phyloP scores from a whole-genome alignment of 306 rosid genomes.

The Rosa multiflora region DNA sequence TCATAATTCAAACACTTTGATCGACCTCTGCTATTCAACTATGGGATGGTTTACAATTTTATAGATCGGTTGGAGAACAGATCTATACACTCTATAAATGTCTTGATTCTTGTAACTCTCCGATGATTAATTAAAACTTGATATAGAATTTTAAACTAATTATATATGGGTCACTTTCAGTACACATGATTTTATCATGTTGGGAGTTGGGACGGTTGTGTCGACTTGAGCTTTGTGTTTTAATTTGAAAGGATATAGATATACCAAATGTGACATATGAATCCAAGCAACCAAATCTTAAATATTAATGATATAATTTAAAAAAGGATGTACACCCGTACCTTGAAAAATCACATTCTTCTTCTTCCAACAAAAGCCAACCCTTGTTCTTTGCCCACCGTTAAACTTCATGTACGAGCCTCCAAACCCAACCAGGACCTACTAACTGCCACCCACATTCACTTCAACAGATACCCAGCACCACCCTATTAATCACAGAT shows the following conservation, averaged over 20 bases:
- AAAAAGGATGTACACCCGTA: background rate
- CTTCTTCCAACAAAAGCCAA: background rate
- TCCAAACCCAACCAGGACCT: constrained; percentile 11
- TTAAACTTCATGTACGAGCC: background rate
- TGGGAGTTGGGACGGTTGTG: background rate
- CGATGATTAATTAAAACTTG: background rate
- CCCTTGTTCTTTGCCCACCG: background rate
- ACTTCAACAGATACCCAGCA: background rate
- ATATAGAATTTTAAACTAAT: background rate
- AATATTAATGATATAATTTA: background rate
- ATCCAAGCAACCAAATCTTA: background rate
- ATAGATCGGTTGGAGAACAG: no score
- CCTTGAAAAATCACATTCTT: background rate
- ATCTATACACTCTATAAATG: no score
- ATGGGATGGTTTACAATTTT: no score
- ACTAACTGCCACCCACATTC: constrained; percentile 30
- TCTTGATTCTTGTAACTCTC: background rate
- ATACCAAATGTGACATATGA: background rate
- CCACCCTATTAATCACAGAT: constrained; percentile 9
- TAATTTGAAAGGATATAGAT: background rate
- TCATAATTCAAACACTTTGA: no score
- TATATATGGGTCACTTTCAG: background rate
- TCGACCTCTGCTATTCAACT: no score
- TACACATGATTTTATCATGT: no score
- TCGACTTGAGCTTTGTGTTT: background rate